Evolutionary conservation across 805 yeast species (phyloP), one percentile per base, ranked within the genome.

Genomic region (Blastobotrys chiropterorum): DNA sequence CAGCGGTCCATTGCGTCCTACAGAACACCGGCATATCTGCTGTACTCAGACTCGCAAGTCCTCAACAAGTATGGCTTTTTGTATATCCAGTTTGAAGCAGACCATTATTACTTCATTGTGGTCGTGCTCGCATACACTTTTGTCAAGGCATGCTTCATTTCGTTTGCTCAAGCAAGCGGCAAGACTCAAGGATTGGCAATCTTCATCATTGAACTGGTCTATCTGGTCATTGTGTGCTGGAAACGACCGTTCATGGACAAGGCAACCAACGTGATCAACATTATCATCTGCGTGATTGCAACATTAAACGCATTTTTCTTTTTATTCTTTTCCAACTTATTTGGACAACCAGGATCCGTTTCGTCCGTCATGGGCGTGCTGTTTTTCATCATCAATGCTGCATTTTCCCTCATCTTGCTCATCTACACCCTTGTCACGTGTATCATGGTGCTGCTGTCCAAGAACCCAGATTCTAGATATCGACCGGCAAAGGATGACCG

Each of bases 401-500:
- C 92, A 3, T 90, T 86, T 64, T 81, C 96, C 6, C 75, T 87
- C 58, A 75, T 88, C 49, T 72, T 90, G 59, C 76, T 90, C 66
- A 59, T 90, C 38, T 68, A 83, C 72, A 83, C 87, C 61, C 74
- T 90, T 54, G 81, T 81, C 1, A 82, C 85, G 59, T 77, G 83
- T 51, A 66, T 70, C n/a, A 70, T 82, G 61, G 81, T 86, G 6
- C 55, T 86, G 1, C 74, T 83, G 59, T 82, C 90, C 34, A 87
- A 85, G 72, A 88, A 88, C 66, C 97, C 96, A 22, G 96, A 88
- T 68, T 82, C 90, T 8, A 79, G 94, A 67, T 86, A 86, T 66
- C 87, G 86, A 48, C 94, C 95, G 11, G 95, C 95, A 8, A 83
- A 76, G 62, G 97, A 90, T 69, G 97, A 90, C 67, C 82, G 97